Base-by-base conservation (phyloP, 2,329 filamentous ascomycete species). In the Fusarium gaditjirri region DNA sequence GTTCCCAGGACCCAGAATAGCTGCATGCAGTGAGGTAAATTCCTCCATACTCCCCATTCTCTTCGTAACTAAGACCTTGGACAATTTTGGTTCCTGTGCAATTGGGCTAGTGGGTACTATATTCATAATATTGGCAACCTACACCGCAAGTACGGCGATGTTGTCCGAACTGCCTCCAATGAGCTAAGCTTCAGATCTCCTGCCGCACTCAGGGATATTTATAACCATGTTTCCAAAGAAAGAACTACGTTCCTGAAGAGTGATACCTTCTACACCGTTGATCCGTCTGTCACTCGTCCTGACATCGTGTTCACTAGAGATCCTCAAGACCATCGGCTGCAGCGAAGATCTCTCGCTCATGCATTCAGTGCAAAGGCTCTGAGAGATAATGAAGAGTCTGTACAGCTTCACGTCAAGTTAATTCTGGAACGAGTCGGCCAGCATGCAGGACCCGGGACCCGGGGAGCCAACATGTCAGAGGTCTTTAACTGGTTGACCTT, bases 1-100 rank as follows among this genome's bases (percentile, higher is more conserved):
- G 19, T 76, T 65, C 13, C 75, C 75, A 10, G 74, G 75, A 9
- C 75, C 75, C 5, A 66, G 55, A 29, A 36, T 76, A 16, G 72
- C 74, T 35, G 63, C 68, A 38, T 65, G 72, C 33, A 71, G 61
- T 10, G 59, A 76, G 35, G 65, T 73, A 54, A n/a, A 29, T 6
- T 19, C 5, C 12, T 11, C 3, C 8, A 14, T 9, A 2, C 1
- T 12, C 21, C 5, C 2, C 0, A 3, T 19, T 4, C 0, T 4
- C 3, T 25, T 19, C 21, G 2, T 3, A 16, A 14, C 31, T 65
- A 19, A 65, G 19, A 5, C 13, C 8, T 5, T 2, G 1, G 6
- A 16, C n/a, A 67, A 61, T 43, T 67, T 25, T 67, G 64, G 64
- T 66, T 23, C 25, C 11, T 60, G 3, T 25, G 25, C 9, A n/a